Conservation (phyloP, 2,329 filamentous ascomycete genomes). For the Aspergillus sp. region DNA sequence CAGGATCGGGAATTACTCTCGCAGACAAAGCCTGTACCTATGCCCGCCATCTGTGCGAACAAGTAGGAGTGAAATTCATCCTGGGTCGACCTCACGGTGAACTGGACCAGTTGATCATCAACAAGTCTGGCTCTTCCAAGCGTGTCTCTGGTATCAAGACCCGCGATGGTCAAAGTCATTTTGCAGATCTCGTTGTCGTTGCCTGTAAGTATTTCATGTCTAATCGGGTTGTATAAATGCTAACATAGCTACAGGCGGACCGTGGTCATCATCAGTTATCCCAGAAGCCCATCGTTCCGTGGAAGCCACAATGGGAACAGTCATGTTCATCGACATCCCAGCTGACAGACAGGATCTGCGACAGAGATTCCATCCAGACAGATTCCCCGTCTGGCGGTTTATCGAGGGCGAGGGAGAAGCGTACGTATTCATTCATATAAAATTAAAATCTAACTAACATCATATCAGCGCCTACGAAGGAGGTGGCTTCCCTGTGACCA, state of each 20-base stretch:
- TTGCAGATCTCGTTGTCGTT: conserved; percentile 20
- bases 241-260: conserved; percentile 10
- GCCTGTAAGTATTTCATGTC: conserved; percentile 9
- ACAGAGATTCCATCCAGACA: conserved; percentile 27
- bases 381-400: conserved; percentile 31
- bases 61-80: conserved; percentile 23
- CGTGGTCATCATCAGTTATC: conserved; percentile 24
- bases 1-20: conserved; percentile 18
- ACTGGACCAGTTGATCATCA: conserved; percentile 3
- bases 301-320: conserved; percentile 36
- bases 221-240: neutral
- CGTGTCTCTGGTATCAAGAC: conserved; percentile 22
- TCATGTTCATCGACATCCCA: conserved; percentile 25
- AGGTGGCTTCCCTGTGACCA: conserved; percentile 18
- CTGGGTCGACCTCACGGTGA: conserved; percentile 16
- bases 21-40: conserved; percentile 22
- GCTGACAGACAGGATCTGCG: conserved; percentile 27
- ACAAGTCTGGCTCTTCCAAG: conserved; percentile 6
- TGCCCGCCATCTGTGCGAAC: conserved; percentile 16
- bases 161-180: conserved; percentile 16
- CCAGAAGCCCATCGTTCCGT: conserved; percentile 22
- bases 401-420: conserved; percentile 10
- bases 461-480: conserved; percentile 10
- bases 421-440: conserved; percentile 1
- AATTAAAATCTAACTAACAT: neutral